phyloP scores from a whole-genome alignment of 768 basidiomycete genomes.

The Trametes cubensis region DNA sequence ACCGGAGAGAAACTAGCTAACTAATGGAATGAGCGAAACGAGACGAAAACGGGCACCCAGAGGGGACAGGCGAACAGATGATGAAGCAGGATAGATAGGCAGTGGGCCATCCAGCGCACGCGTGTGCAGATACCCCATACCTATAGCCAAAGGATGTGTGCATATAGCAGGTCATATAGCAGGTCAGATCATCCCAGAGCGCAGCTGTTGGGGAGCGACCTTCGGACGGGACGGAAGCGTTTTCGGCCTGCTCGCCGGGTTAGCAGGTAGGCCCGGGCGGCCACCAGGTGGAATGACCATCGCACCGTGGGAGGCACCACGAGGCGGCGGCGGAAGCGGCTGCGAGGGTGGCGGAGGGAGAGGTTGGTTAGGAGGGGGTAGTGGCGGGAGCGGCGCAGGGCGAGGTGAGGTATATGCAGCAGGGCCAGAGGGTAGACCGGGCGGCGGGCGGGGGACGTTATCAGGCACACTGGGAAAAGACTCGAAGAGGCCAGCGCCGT shows the following conservation, averaged over 20 bases:
- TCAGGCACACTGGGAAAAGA: constrained; percentile 72
- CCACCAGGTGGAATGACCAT: neutral
- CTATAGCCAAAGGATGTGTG: neutral
- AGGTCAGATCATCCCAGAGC: constrained; percentile 23
- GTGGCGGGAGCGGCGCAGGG: constrained; percentile 19
- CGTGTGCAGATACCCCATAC: neutral
- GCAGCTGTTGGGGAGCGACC: constrained; percentile 23
- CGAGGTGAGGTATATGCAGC: constrained; percentile 18
- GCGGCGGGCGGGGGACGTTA: constrained; percentile 6
- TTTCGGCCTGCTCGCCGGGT: constrained; percentile 13
- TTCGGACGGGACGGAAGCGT: constrained; percentile 20
- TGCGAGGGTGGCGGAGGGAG: constrained; percentile 16
- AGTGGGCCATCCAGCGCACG: neutral
- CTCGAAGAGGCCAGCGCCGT: constrained; percentile 60
- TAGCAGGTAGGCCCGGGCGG: constrained; percentile 16
- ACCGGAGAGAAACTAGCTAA: neutral
- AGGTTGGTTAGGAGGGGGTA: constrained; percentile 14
- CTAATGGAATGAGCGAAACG: constrained; percentile 2
- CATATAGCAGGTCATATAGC: neutral
- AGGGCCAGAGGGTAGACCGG: constrained; percentile 14
- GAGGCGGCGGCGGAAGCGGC: constrained; percentile 17
- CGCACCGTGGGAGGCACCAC: constrained; percentile 8
- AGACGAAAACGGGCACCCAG: neutral
- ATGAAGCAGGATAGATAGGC: constrained; percentile 16
- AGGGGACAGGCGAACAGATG: neutral